Base-by-base conservation (phyloP, 2,329 filamentous ascomycete genomes). In the Trichoderma brevicompactum region DNA sequence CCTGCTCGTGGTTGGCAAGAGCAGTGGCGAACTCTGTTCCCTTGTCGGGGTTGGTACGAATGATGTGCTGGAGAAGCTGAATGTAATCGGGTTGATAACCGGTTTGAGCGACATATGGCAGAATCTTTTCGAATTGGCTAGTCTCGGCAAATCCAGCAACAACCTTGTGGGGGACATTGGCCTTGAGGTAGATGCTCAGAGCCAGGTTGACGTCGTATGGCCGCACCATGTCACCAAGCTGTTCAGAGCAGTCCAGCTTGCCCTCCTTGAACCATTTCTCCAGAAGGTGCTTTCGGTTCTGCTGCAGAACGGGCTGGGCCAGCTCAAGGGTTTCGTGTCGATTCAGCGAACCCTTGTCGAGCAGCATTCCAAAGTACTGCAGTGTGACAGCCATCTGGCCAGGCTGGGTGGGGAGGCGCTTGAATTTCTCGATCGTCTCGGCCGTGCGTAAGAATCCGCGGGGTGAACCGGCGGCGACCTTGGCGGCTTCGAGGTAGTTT, bases 211-310 rank as follows among this genome's bases (percentile, higher is more conserved):
- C 83, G 75, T 99, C 95, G 72, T 97, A 92, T 19, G 91, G 85
- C 54, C 95, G 91, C 58, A 98, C 91, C 72, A 97, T 87, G 77
- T 99, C 96, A 81, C 95, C 95, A 56, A 99, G 87, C 78, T 97
- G 92, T 81, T 99, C 95, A 0, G 95, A 98, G 80, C 91, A 94
- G 77, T 96, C 92, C 49, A 99, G 85, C 83, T 99, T 99, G 79
- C 92, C 91, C 80, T 98, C 95, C 74, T 90, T 90, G 78, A 98
- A 86, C 96, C 96, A 99, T 80, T 99, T 99, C 80, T 98, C 95
- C 34, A 99, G 86, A 32, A 99, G 82, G 75, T 98, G 92, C 81
- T 97, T 98, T 70, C 95, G 89, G 77, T 94, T 95, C 79, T 99
- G 95, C 65, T 91, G 88, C 65, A 99, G 85, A 19, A 99, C 95